Percentiles rank a stretch among this genome's conserved stretches.
These are phyloP conservation scores for Stemphylium vesicarium DNA, from an alignment of 2,329 filamentous ascomycete species.

Conservation along the genomic window DNA sequence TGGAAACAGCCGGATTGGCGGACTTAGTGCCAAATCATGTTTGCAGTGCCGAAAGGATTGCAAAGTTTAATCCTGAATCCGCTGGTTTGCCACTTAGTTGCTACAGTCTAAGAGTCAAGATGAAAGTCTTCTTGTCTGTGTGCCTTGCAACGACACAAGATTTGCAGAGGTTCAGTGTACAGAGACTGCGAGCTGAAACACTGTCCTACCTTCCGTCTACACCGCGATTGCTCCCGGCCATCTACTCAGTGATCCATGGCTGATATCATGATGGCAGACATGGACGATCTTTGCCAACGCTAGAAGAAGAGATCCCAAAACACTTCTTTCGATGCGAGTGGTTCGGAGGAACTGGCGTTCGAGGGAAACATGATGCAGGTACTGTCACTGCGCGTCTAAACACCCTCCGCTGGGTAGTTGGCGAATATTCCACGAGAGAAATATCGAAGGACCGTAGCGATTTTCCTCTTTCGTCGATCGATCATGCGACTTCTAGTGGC, in stretches of 20 bases:
- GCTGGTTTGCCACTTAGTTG: not conserved
- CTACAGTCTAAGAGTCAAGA: conserved; percentile 3
- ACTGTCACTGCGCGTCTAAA: not conserved
- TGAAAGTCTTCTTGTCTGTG: not conserved
- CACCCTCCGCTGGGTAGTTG: not conserved
- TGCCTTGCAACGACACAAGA: not conserved
- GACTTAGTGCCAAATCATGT: conserved; percentile 5
- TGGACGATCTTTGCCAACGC: not conserved
- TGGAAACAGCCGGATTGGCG: conserved; percentile 10
- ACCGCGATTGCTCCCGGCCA: not conserved
- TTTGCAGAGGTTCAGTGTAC: no score
- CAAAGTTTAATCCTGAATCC: conserved; percentile 3
- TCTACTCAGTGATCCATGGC: not conserved
- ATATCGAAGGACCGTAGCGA: not conserved
- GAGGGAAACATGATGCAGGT: not conserved
- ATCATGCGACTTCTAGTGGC: not conserved
- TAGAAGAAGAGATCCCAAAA: not conserved
- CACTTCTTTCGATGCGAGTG: not conserved
- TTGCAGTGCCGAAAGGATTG: not conserved
- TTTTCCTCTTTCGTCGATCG: not conserved
- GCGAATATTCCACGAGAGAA: not conserved
- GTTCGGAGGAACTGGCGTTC: no score
- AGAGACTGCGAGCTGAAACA: not conserved
- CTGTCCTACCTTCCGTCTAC: not conserved
- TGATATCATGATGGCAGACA: not conserved